Percentiles rank a stretch among this genome's conserved stretches.
phyloP scores from a whole-genome alignment of 176 grass and related monocot species.

The Pharus latifolius region DNA sequence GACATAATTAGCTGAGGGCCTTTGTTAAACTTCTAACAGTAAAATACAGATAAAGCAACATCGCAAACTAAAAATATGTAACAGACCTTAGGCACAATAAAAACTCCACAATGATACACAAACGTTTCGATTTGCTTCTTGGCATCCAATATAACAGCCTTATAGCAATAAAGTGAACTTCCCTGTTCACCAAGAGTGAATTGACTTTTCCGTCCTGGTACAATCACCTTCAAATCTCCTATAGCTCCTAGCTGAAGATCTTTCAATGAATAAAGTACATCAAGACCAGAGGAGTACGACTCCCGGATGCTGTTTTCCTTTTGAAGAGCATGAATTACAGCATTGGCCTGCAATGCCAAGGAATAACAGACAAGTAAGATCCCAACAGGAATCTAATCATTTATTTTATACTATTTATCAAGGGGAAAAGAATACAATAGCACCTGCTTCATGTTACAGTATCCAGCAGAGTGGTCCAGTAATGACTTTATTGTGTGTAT shows the following conservation, averaged over 20 bases:
- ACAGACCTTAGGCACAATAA: slow-evolving; percentile 89
- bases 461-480: slow-evolving; percentile 38
- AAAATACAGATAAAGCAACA: background rate
- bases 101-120: slow-evolving; percentile 74
- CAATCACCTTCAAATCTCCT: slow-evolving; percentile 62
- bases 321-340: slow-evolving; percentile 57
- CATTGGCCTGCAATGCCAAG: slow-evolving; percentile 39
- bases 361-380: background rate
- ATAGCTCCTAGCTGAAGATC: slow-evolving; percentile 82
- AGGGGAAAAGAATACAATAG: background rate
- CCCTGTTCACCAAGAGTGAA: slow-evolving; percentile 83
- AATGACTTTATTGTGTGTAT: slow-evolving; percentile 40
- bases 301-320: slow-evolving; percentile 63
- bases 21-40: background rate
- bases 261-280: slow-evolving; percentile 61
- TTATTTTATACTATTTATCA: slow-evolving; percentile 6
- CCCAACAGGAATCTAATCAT: background rate
- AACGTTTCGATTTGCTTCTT: slow-evolving; percentile 52
- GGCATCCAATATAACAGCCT: slow-evolving; percentile 74
- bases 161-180: slow-evolving; percentile 64
- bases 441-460: slow-evolving; percentile 75
- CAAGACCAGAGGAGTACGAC: slow-evolving; percentile 47
- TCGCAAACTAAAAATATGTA: background rate
- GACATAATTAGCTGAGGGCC: background rate
- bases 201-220: slow-evolving; percentile 61